These are phyloP conservation scores for Ascochyta lentis DNA, from an alignment of 2,329 filamentous ascomycete species.

Conservation along the genomic window DNA sequence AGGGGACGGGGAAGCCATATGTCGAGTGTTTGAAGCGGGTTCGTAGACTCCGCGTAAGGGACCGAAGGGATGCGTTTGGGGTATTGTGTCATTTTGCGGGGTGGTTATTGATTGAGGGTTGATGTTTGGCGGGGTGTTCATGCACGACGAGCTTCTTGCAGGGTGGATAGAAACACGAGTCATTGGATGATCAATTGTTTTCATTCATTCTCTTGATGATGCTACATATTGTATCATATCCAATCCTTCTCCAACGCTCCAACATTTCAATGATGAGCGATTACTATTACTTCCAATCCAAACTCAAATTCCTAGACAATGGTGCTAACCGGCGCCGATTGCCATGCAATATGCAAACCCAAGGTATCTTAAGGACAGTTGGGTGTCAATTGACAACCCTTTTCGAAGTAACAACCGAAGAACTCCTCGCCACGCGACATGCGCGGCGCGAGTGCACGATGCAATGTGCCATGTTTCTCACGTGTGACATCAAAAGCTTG, in stretches of 20 bases:
- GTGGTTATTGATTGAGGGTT: constrained; percentile 1
- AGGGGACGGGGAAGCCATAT: constrained; percentile 50
- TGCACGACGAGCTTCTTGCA: constrained; percentile 17
- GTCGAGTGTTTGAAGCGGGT: constrained; percentile 52
- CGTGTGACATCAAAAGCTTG: constrained; percentile 17
- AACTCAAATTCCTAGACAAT: constrained; percentile 18
- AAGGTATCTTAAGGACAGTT: constrained; percentile 44
- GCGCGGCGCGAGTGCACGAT: constrained; percentile 27
- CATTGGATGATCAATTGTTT: constrained; percentile 16
- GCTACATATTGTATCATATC: constrained; percentile 8
- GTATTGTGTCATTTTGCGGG: constrained; percentile 27
- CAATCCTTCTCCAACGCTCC: constrained; percentile 10
- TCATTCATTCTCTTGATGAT: constrained; percentile 13
- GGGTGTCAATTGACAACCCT: constrained; percentile 19
- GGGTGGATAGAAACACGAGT: constrained; percentile 3
- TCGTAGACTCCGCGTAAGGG: constrained; percentile 36
- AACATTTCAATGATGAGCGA: constrained; percentile 7
- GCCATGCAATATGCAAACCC: constrained; percentile 34
- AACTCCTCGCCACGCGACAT: constrained; percentile 6
- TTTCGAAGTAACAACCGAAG: constrained; percentile 7
- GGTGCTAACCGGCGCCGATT: constrained; percentile 33
- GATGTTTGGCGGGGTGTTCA: constrained; percentile 26
- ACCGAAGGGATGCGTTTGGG: constrained; percentile 29
- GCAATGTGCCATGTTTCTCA: constrained; percentile 19
- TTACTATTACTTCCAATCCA: constrained; percentile 24